A percentile compares a stretch with the other conserved stretches of the same genome.
phyloP scores from a whole-genome alignment of 2,329 filamentous ascomycete species.

The Torrubiella hemipterigena region DNA sequence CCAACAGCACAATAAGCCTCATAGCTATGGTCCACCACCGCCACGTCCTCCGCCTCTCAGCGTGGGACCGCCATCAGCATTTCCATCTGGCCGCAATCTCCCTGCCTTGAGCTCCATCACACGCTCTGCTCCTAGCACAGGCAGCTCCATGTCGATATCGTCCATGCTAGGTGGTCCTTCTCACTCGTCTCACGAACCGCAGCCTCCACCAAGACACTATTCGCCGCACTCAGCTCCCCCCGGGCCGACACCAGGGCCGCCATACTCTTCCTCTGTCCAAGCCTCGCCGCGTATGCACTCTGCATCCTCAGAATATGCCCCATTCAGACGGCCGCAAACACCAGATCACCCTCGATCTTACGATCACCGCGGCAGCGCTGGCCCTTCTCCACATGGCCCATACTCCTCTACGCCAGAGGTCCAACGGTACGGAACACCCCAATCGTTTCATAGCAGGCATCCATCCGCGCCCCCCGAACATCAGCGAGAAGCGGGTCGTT shows the following conservation, averaged over 20 bases:
- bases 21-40: conserved; percentile 30
- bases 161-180: conserved; percentile 45
- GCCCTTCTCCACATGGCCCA: conserved; percentile 35
- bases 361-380: conserved; percentile 31
- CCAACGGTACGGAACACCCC: conserved; percentile 47
- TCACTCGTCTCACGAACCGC: conserved; percentile 27
- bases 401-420: conserved; percentile 47
- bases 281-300: conserved; percentile 45
- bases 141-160: conserved; percentile 50
- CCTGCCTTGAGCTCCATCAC: conserved; percentile 38
- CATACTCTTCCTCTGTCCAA: conserved; percentile 36
- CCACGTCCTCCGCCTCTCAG: conserved; percentile 30
- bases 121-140: conserved; percentile 29
- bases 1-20: conserved; percentile 15
- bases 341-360: conserved; percentile 55
- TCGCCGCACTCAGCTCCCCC: conserved; percentile 26
- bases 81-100: conserved; percentile 37
- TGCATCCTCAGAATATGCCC: conserved; percentile 44
- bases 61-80: conserved; percentile 30
- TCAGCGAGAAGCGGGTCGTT: conserved; percentile 23
- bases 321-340: conserved; percentile 57
- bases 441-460: conserved; percentile 38
- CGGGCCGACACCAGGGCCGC: conserved; percentile 28
- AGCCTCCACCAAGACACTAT: conserved; percentile 28
- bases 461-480: conserved; percentile 35